Percentiles rank a stretch among this genome's conserved stretches.
These are phyloP conservation scores for Carex parvula DNA, from an alignment of 176 grass and related monocot genomes.

Conservation along the genomic window DNA sequence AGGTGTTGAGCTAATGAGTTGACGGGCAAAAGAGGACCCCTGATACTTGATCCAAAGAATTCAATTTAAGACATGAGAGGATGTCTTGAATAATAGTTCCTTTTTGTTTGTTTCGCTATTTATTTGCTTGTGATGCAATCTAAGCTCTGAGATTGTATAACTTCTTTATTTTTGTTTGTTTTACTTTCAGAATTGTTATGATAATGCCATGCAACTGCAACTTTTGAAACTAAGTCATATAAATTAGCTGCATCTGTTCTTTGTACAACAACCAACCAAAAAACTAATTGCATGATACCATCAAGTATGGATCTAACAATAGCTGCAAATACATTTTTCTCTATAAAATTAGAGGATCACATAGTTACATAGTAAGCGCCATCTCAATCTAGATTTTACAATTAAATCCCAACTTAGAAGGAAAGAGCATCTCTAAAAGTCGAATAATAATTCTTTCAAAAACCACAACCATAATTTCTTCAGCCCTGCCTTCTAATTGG, in stretches of 20 bases:
- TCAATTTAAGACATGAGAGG: slow-evolving; percentile 52
- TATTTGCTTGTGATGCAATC: slow-evolving; percentile 15
- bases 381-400: background rate
- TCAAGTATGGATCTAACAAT: background rate
- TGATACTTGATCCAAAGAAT: background rate
- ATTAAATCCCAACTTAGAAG: background rate
- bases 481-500: background rate
- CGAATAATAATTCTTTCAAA: background rate
- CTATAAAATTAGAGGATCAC: background rate
- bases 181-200: background rate
- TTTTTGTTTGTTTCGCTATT: slow-evolving; percentile 13
- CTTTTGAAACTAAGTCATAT: background rate
- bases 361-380: background rate
- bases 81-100: slow-evolving; percentile 32
- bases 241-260: background rate
- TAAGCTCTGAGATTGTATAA: slow-evolving; percentile 4
- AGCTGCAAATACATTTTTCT: background rate
- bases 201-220: background rate
- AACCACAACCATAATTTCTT: background rate
- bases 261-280: background rate
- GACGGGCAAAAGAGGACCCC: background rate
- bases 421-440: background rate
- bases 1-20: slow-evolving; percentile 3
- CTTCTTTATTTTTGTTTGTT: background rate
- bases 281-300: background rate